Conservation (phyloP, 2,329 filamentous ascomycete species). For the Ophiocordyceps unilateralis region DNA sequence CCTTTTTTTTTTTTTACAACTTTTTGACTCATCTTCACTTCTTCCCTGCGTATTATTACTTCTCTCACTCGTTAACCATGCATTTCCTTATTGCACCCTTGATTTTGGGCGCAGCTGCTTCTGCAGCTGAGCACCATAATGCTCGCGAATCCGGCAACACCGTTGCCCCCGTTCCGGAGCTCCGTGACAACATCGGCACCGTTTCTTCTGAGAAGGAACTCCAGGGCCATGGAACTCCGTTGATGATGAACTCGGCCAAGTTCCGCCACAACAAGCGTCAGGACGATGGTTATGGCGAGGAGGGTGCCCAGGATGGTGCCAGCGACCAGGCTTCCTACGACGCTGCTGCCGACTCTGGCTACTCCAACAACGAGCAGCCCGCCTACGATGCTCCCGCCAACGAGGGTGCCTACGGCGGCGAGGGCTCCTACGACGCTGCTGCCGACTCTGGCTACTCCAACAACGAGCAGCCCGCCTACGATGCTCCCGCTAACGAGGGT, state of each 20-base stretch:
- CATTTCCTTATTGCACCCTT: too few species aligned
- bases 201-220: neutral
- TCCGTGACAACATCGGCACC: neutral
- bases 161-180: neutral
- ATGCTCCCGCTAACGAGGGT: neutral
- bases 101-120: conserved; percentile 6
- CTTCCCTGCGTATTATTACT: too few species aligned
- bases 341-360: neutral
- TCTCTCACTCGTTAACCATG: too few species aligned
- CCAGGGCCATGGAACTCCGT: neutral
- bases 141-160: neutral
- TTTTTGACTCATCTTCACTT: too few species aligned
- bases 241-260: neutral
- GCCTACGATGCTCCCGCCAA: neutral
- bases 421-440: too few species aligned
- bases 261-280: neutral
- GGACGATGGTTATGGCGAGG: neutral
- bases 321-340: neutral
- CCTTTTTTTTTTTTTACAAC: too few species aligned
- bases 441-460: too few species aligned
- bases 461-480: neutral
- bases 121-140: neutral
- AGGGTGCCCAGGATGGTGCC: neutral
- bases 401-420: neutral
- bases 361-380: neutral